phyloP scores from a whole-genome alignment of 306 rosid species.

The Psophocarpus tetragonolobus region DNA sequence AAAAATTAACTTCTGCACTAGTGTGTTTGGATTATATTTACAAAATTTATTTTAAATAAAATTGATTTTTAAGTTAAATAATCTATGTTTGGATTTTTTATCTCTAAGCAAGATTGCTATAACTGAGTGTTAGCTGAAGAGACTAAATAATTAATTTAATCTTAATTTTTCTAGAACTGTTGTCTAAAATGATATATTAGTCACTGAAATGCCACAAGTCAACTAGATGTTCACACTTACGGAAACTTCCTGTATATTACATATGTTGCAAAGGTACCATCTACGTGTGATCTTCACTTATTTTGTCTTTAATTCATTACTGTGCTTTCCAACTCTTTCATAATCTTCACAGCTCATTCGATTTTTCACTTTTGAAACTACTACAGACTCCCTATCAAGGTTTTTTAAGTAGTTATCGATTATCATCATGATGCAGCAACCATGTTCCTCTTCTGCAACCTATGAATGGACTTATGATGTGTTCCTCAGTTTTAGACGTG shows the following conservation, averaged over 20 bases:
- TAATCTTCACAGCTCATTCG: background rate
- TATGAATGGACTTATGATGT: slow-evolving; percentile 6
- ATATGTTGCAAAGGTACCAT: background rate
- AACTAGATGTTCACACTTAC: background rate
- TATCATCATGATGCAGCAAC: slow-evolving; percentile 1
- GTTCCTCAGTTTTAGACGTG: slow-evolving; percentile 22
- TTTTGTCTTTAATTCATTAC: background rate
- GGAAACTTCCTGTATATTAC: background rate
- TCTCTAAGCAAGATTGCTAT: no score
- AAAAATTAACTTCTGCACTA: no score
- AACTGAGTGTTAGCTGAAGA: no score
- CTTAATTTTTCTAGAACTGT: background rate
- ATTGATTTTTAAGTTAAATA: no score
- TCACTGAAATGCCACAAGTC: background rate
- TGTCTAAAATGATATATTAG: background rate
- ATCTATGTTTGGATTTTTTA: no score
- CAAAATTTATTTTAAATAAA: no score
- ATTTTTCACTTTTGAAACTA: background rate
- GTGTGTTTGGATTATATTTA: no score
- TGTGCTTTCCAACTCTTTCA: background rate
- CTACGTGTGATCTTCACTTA: background rate
- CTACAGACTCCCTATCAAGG: background rate
- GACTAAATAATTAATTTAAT: background rate
- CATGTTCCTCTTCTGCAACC: background rate
- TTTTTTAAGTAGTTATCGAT: background rate